Evolutionary conservation across 768 basidiomycete species (phyloP), one percentile per base, ranked within the genome.

Genomic region (Hericium coralloides): DNA sequence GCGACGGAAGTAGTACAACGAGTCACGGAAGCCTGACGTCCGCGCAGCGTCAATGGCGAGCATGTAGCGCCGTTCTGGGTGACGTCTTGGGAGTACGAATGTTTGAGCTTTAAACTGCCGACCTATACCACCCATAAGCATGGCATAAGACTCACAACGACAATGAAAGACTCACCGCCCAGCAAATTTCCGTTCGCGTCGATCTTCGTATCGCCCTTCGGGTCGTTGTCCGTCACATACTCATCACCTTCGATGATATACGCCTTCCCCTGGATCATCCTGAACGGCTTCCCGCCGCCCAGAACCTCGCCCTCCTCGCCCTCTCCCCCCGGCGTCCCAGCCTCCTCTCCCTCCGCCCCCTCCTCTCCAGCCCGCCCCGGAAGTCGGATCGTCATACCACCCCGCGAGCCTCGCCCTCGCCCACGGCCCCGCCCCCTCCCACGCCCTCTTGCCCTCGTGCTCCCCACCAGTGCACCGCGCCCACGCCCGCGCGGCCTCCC

Each of bases 21-120:
- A 98, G 70, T 98, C 97, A 50, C 93, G 83, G 72, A 93, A 98
- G 4, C 97, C 97, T 18, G 92, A 95, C 9, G 92, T 91, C 25
- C 95, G 84, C 0, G 97, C 97, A 3, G 94, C 95, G 66, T 99
- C 97, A 58, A 99, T 98, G 20, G 95, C 94, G 43, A 98, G 88
- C 82, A 97, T 90, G 73, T 97, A 99, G 59, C 83, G 77, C 48
- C 87, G 80, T 25, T 89, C 80, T 9, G 92, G 85, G 65, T 98
- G 85, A 20, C 95, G 83, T 56, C 83, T 83, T 0, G 92, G 88
- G 5, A 94, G 82, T n/a, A 79, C 72, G 68, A 99, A 98, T 1
- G 95, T 97, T 26, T 81, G 73, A 1, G 93, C 85, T 70, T 95
- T 95, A 78, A 92, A 97, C 55, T 80, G 77, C 39, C 95, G 84